Evolutionary conservation across 75 land plant genomes (phyloP).

Genomic region (Picea glauca): DNA sequence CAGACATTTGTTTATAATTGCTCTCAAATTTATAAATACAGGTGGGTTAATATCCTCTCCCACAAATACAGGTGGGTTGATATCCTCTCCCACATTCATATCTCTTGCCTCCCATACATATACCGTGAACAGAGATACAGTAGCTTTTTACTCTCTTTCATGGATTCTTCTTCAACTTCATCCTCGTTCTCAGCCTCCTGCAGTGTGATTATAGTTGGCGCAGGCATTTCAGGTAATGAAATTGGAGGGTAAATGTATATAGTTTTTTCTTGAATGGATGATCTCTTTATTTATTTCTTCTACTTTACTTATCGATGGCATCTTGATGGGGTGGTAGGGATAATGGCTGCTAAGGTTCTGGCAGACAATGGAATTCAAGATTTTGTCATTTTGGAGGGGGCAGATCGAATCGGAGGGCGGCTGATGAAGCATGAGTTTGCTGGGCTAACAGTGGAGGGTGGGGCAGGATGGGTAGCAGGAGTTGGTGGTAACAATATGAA

Average conservation of each 20-base stretch:
- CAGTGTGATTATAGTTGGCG: conserved; percentile 1
- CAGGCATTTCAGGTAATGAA: conserved; percentile 9
- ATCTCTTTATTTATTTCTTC: too few relatives aligned
- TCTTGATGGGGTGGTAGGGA: conserved; percentile 15
- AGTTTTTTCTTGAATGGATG: neutral
- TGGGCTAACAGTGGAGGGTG: conserved; percentile 55
- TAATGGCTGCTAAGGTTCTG: conserved; percentile 62
- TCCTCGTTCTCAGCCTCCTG: too few relatives aligned
- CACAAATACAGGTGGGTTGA: too few relatives aligned
- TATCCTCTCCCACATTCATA: too few relatives aligned
- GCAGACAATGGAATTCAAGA: conserved; percentile 63
- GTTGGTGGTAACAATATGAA: conserved; percentile 64
- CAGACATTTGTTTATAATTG: too few relatives aligned
- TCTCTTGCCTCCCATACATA: too few relatives aligned
- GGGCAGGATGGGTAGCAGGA: conserved; percentile 84
- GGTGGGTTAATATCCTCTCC: too few relatives aligned
- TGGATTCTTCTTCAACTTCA: too few relatives aligned
- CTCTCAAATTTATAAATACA: too few relatives aligned
- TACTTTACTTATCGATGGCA: neutral
- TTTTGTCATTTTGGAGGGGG: conserved; percentile 64
- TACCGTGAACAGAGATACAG: too few relatives aligned
- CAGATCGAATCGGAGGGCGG: conserved; percentile 67
- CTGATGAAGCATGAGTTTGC: conserved; percentile 49
- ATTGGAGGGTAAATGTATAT: neutral
- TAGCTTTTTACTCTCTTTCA: too few relatives aligned